Evolutionary conservation across 1,284 basidiomycete genomes (phyloP), one percentile per base, ranked within the genome.

Genomic region (Butyriboletus appendiculatus): DNA sequence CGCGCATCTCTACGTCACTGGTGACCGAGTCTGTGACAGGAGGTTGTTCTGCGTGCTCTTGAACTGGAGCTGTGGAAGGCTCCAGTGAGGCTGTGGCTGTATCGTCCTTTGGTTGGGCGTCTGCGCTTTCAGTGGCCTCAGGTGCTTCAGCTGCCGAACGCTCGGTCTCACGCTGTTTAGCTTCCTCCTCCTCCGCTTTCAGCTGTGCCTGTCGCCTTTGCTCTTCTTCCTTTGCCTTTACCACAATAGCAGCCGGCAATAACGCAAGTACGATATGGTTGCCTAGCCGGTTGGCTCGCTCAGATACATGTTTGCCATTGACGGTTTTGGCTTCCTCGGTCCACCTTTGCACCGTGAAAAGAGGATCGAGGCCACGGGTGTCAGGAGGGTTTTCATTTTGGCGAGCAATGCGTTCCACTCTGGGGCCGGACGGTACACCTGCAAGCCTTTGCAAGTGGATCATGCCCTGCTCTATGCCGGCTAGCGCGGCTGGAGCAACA

Each of bases 281-380:
- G 24, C 77, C 76, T 24, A 96, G 68, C 63, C 85, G 87, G 16
- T 76, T 76, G n/a, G 85, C 76, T 20, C 94, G 80, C 60, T 89
- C 84, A 26, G 78, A 74, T 16, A 86, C 81, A 55, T 88, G 86
- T 61, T 86, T 81, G 34, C 90, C 86, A 55, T 94, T 86, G 15
- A 94, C 76, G 49, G 92, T 87, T 62, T 89, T 90, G 52, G 84
- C 84, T 71, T 97, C 96, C 64, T 98, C 95, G 1, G 81, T 75
- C 96, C 96, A 98, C 43, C 96, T 84, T 64, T 92, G 88, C n/a
- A 87, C 69, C 0, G 96, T 98, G 11, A 88, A 74, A 55, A 92
- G 74, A 4, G 95, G 95, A 48, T 90, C 86, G 48, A 92, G 82
- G 30, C 82, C 82, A 34, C 82, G 81, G 32, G 75, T 74, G 49